Evolutionary conservation across 805 yeast genomes (phyloP), one percentile per base, ranked within the genome.

Genomic region (Candida xyloterini): DNA sequence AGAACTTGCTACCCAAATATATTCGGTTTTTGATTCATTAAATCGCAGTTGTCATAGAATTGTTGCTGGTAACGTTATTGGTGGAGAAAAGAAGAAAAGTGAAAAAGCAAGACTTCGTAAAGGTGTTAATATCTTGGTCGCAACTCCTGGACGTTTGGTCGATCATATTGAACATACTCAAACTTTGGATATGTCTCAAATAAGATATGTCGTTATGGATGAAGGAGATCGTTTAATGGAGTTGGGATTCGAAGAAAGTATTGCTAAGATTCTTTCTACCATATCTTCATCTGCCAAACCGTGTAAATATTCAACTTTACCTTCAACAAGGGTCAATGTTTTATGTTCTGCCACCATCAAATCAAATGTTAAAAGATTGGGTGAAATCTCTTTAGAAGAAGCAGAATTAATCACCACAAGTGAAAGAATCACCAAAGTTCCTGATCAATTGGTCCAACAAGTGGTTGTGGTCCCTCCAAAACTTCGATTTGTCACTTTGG

Each of bases 181-280:
- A 35, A 78, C 82, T 5, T 72, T 95, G 44, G 84, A 84, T 46
- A 63, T 86, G 23, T 70, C 84, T 3, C 77, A 86, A 38, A 71
- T 93, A 26, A 70, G 96, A 53, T 93, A 89, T 74, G 74, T 91
- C n/a, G 81, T 93, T 9, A 60, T 93, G 48, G 99, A 93, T 66
- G 99, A 93, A 71, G 99, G 98, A 62, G 99, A 93, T 66, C 77
- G 90, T 50, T 73, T 93, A 52, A 87, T 91, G 78, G 99, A 93
- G 54, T 70, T 95, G 43, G 99, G 99, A 0, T 93, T 93, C 59
- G 96, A 93, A 62, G 97, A 93, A 59, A 85, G 96, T 1, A 79
- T 93, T 43, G 72, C 86, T 11, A 78, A 82, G 47, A 88, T 91
- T 48, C 68, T 95, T 36, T 67, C 69, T 20, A 71, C 74, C 39